phyloP scores from a whole-genome alignment of 73 alveolate genomes.

The Paramecium tetraurelia region DNA sequence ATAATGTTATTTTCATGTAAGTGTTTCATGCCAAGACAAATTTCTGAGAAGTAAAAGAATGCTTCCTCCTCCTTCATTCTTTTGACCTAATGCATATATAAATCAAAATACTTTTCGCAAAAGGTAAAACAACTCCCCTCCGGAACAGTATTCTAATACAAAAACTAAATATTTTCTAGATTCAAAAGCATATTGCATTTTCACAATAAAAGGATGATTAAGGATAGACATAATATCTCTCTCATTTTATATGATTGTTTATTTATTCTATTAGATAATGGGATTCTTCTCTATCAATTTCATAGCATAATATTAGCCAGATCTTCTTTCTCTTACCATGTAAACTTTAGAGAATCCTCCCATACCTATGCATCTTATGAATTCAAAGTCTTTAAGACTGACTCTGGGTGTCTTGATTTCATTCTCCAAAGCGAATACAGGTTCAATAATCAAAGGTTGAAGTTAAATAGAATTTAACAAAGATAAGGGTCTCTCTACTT shows the following conservation, averaged over 20 bases:
- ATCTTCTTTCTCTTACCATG: slow-evolving; percentile 29
- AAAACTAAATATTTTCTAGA: slow-evolving; percentile 78
- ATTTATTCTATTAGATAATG: slow-evolving; percentile 1
- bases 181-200: slow-evolving; percentile 86
- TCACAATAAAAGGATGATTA: slow-evolving; percentile 86
- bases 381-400: slow-evolving; percentile 46
- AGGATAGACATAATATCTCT: slow-evolving; percentile 81
- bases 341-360: slow-evolving; percentile 53
- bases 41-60: slow-evolving; percentile 66
- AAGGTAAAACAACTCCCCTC: slow-evolving; percentile 68
- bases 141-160: slow-evolving; percentile 87
- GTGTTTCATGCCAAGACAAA: slow-evolving; percentile 70
- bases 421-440: background rate
- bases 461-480: background rate
- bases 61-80: slow-evolving; percentile 72
- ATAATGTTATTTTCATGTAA: slow-evolving; percentile 66
- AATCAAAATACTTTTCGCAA: slow-evolving; percentile 52
- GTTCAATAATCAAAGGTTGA: slow-evolving; percentile 1
- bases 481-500: background rate
- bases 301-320: slow-evolving; percentile 43
- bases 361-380: slow-evolving; percentile 55
- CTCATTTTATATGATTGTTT: slow-evolving; percentile 70
- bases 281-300: slow-evolving; percentile 34
- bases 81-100: slow-evolving; percentile 37
- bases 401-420: slow-evolving; percentile 34